These are phyloP conservation scores for Cercospora janseana DNA, from an alignment of 2,329 filamentous ascomycete genomes.

Conservation along the genomic window DNA sequence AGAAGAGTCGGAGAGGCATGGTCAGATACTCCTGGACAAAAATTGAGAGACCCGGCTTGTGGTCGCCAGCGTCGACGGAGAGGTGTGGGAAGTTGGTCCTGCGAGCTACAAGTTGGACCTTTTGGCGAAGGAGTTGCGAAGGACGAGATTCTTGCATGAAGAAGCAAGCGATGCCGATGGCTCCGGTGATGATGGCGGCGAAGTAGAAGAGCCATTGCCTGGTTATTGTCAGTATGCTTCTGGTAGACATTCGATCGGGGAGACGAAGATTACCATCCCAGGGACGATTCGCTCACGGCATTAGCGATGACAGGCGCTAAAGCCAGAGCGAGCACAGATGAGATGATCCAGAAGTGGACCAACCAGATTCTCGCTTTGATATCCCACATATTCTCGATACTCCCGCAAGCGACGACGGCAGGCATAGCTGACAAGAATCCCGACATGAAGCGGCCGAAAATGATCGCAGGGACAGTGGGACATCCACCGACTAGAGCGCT, in stretches of 20 bases:
- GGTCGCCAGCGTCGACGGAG: conserved; percentile 39
- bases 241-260: neutral
- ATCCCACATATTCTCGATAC: conserved; percentile 47
- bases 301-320: conserved; percentile 47
- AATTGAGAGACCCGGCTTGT: conserved; percentile 38
- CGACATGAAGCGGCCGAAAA: conserved; percentile 44
- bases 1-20: conserved; percentile 43
- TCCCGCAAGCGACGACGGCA: conserved; percentile 48
- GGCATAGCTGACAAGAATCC: conserved; percentile 51
- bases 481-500: conserved; percentile 43
- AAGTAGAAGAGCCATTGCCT: conserved; percentile 50
- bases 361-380: conserved; percentile 46
- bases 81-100: conserved; percentile 30
- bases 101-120: conserved; percentile 35
- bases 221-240: neutral
- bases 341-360: conserved; percentile 47
- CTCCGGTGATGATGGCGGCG: conserved; percentile 42
- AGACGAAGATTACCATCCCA: conserved; percentile 21
- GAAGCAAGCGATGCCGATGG: conserved; percentile 39
- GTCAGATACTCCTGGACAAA: conserved; percentile 33
- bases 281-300: conserved; percentile 15
- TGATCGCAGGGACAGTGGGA: conserved; percentile 39
- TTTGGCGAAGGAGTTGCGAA: conserved; percentile 41
- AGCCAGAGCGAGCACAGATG: conserved; percentile 45
- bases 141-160: conserved; percentile 47